Evolutionary conservation across 495 filamentous ascomycete species (phyloP).

Genomic region (Penicillium odoratum): DNA sequence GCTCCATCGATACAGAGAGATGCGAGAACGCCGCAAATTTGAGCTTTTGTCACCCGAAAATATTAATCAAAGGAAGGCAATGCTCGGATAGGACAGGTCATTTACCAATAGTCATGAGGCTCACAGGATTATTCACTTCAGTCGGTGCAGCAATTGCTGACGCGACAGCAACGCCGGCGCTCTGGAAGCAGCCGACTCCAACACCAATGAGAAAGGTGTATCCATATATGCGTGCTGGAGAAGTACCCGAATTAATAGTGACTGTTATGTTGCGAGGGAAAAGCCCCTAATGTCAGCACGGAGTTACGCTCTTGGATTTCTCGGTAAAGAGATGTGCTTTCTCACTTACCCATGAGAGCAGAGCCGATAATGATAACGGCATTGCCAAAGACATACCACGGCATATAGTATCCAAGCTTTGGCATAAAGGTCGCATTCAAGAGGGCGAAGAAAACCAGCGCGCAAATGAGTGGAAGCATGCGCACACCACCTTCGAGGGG

Average conservation of each 20-base stretch:
- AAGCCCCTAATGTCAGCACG: slow-evolving; percentile 1
- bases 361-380: slow-evolving; percentile 2
- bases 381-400: slow-evolving; percentile 6
- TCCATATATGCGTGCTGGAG: slow-evolving; percentile 5
- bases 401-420: slow-evolving; percentile 2
- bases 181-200: slow-evolving; percentile 5
- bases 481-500: slow-evolving; percentile 5
- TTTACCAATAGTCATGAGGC: slow-evolving; percentile 11
- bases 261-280: background rate
- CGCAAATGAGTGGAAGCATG: slow-evolving; percentile 7
- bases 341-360: slow-evolving; percentile 7
- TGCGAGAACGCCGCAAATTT: background rate
- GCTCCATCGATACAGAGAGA: background rate
- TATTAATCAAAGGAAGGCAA: background rate
- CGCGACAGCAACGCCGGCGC: slow-evolving; percentile 7
- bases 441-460: slow-evolving; percentile 3
- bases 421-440: slow-evolving; percentile 4
- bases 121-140: slow-evolving; percentile 6
- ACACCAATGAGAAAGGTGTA: slow-evolving; percentile 6
- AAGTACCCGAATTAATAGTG: slow-evolving; percentile 2
- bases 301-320: background rate
- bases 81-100: background rate
- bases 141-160: slow-evolving; percentile 4
- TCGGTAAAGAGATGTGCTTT: background rate
- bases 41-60: background rate